A percentile compares a stretch with the other conserved stretches of the same genome.
These are phyloP conservation scores for Apiospora arundinis DNA, from an alignment of 2,329 filamentous ascomycete species.

Conservation along the genomic window DNA sequence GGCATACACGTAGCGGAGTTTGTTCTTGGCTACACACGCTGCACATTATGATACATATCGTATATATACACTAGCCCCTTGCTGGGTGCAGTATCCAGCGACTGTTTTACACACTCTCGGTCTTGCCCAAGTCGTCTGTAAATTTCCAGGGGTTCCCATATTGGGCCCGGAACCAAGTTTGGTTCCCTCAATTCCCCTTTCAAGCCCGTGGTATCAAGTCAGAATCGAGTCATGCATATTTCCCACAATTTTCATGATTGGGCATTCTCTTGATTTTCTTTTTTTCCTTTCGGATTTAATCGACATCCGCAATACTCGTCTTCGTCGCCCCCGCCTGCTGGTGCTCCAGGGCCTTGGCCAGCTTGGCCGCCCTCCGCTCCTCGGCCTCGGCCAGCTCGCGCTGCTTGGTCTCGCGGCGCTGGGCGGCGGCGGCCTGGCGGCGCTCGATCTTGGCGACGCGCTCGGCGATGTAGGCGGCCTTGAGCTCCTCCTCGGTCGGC, in stretches of 20 bases:
- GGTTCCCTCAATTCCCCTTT: neutral
- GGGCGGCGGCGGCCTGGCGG: conserved; percentile 21
- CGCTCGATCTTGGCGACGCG: conserved; percentile 57
- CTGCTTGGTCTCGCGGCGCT: conserved; percentile 27
- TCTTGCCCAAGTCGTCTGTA: neutral
- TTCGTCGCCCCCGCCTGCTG: neutral
- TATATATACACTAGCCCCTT: conserved; percentile 21
- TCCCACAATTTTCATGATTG: neutral
- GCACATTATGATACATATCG: conserved; percentile 21
- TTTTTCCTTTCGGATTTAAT: neutral
- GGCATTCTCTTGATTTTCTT: neutral
- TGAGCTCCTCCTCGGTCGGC: conserved; percentile 67
- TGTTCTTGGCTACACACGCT: conserved; percentile 1
- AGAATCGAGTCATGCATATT: neutral
- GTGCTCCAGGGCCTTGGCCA: conserved; percentile 4
- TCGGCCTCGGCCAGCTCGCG: conserved; percentile 22
- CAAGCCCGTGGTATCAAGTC: neutral
- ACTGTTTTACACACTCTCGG: neutral
- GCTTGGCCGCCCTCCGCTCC: conserved; percentile 17
- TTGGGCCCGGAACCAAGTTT: neutral
- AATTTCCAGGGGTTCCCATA: neutral
- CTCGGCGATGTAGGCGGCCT: conserved; percentile 44
- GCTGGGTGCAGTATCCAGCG: neutral
- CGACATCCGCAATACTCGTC: conserved; percentile 21
- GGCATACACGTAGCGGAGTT: neutral